Evolutionary conservation across 805 yeast species (phyloP).

Genomic region (Wickerhamiella spandovensis): DNA sequence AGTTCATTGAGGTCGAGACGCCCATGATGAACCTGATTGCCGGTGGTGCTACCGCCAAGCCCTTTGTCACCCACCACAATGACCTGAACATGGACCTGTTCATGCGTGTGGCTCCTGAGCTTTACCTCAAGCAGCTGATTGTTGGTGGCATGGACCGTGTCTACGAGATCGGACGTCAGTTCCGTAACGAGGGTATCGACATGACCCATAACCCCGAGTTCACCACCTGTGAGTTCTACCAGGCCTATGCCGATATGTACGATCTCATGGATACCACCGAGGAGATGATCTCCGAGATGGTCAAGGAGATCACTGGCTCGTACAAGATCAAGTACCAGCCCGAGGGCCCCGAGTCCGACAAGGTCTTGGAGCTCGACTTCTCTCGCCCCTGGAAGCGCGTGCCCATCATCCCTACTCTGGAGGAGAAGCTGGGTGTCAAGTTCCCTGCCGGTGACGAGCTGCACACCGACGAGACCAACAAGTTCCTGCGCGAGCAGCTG

Average conservation of each 20-base stretch:
- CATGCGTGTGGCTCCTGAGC: conserved; percentile 98
- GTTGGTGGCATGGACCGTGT: conserved; percentile 98
- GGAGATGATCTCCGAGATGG: conserved; percentile 90
- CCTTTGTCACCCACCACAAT: conserved; percentile 92
- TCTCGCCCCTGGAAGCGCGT: conserved; percentile 97
- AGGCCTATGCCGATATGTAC: conserved; percentile 94
- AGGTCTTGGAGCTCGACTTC: conserved; percentile 64
- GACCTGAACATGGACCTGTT: conserved; percentile 91
- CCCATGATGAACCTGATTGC: conserved; percentile 98
- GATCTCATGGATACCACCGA: conserved; percentile 89
- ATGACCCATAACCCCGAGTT: conserved; percentile 98
- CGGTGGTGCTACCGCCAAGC: conserved; percentile 99
- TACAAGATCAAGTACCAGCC: conserved; percentile 85
- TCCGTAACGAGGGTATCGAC: conserved; percentile 97
- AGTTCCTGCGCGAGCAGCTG: conserved; percentile 70
- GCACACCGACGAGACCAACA: conserved; percentile 87
- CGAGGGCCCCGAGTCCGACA: conserved; percentile 70
- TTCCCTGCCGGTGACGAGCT: conserved; percentile 94
- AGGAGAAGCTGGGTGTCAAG: conserved; percentile 68
- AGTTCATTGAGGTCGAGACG: conserved; percentile 91
- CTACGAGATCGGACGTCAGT: conserved; percentile 96
- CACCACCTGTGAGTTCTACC: conserved; percentile 97
- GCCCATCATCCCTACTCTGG: conserved; percentile 93
- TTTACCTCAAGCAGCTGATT: conserved; percentile 88
- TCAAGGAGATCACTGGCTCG: conserved; percentile 82